phyloP scores from a whole-genome alignment of 2,329 filamentous ascomycete species.

The Cladophialophora psammophila region DNA sequence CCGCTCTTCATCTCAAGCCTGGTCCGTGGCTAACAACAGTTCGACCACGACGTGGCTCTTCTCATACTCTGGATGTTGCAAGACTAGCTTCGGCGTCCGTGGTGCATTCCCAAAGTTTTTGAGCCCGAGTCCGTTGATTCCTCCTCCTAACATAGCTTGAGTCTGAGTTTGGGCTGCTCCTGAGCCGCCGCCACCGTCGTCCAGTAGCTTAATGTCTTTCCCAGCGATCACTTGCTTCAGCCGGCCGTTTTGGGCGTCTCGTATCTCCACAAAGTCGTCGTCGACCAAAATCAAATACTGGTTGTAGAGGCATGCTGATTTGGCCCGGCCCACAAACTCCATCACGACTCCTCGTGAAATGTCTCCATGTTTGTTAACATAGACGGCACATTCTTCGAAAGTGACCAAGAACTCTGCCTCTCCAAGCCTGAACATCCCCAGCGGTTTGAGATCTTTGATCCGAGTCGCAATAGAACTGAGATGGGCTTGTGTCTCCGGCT shows the following conservation, averaged over 20 bases:
- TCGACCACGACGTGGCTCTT: conserved; percentile 89
- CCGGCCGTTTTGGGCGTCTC: conserved; percentile 94
- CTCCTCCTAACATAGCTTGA: conserved; percentile 47
- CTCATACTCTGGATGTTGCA: conserved; percentile 90
- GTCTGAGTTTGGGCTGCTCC: conserved; percentile 54
- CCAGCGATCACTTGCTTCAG: conserved; percentile 93
- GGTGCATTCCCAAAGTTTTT: conserved; percentile 50
- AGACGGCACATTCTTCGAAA: conserved; percentile 96
- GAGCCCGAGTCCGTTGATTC: conserved; percentile 43
- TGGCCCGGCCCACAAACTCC: conserved; percentile 97
- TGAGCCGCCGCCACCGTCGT: conserved; percentile 76
- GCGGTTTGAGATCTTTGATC: conserved; percentile 80
- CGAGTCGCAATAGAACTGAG: conserved; percentile 85
- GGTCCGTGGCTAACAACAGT: conserved; percentile 86
- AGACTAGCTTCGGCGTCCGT: conserved; percentile 88
- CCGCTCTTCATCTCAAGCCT: conserved; percentile 16
- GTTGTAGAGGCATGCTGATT: conserved; percentile 85
- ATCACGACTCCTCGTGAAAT: conserved; percentile 93
- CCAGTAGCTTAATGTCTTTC: conserved; percentile 85
- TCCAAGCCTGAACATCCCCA: conserved; percentile 96
- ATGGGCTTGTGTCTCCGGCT: conserved; percentile 63
- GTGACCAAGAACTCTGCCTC: conserved; percentile 91
- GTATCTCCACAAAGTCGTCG: conserved; percentile 93
- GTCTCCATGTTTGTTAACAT: conserved; percentile 97
- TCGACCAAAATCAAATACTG: conserved; percentile 94